Evolutionary conservation across 2,329 filamentous ascomycete species (phyloP).

Genomic region (Fusarium lateritium): DNA sequence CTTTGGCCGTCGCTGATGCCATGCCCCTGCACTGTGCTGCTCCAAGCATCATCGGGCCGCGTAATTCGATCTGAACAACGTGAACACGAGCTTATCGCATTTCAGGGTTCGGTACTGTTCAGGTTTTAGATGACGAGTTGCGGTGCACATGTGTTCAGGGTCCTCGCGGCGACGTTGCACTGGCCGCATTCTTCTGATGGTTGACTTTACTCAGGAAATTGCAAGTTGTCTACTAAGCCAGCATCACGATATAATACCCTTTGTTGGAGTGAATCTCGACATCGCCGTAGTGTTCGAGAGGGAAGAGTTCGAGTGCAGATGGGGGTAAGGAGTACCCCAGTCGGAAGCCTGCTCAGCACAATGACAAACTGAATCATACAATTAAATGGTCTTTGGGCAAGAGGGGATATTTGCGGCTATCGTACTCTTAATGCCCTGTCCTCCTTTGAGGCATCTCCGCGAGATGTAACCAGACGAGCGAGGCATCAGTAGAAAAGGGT

Average conservation of each 20-base stretch:
- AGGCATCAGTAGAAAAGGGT: constrained; percentile 30
- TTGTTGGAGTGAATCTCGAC: no score
- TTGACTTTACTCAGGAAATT: background rate
- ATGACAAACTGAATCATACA: no score
- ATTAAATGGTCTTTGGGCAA: no score
- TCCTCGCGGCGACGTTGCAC: background rate
- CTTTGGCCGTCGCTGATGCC: background rate
- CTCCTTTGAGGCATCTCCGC: constrained; percentile 5
- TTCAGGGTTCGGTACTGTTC: background rate
- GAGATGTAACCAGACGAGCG: constrained; percentile 10
- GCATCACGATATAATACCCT: no score
- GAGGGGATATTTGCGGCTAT: no score
- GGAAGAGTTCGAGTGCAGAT: no score
- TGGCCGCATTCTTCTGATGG: background rate
- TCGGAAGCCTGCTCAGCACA: no score
- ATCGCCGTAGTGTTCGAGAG: no score
- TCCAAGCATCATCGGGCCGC: constrained; percentile 4
- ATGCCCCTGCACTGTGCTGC: background rate
- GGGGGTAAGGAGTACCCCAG: no score
- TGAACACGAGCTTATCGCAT: constrained; percentile 32
- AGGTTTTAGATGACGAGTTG: constrained; percentile 23
- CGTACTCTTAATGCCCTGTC: background rate
- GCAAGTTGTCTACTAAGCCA: no score
- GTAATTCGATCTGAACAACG: constrained; percentile 11
- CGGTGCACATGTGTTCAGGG: constrained; percentile 15